These are phyloP conservation scores for Vigna unguiculata DNA, from an alignment of 306 rosid genomes.

Conservation along the genomic window DNA sequence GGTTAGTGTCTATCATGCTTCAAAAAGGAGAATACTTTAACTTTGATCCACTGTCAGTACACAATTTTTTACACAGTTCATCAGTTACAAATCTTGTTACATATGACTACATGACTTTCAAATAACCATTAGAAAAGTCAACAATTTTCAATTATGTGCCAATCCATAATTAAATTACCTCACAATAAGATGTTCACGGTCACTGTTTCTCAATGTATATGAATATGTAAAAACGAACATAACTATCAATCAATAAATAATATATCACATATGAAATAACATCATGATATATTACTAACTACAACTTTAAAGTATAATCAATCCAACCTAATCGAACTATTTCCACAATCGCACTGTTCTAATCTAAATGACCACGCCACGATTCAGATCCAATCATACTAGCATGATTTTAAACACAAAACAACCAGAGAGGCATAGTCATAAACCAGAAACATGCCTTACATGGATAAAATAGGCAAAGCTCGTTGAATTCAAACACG, in stretches of 20 bases:
- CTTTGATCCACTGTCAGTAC: background rate
- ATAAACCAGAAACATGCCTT: slow-evolving; percentile 9
- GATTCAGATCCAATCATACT: slow-evolving; percentile 34
- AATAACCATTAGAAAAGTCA: background rate
- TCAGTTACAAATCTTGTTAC: background rate
- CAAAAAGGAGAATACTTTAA: background rate
- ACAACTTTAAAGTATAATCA: background rate
- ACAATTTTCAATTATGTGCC: background rate
- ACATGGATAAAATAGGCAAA: background rate
- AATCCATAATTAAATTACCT: background rate
- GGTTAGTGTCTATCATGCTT: background rate
- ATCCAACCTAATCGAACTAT: background rate
- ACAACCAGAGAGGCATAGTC: background rate
- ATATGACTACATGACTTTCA: background rate
- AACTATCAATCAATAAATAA: background rate
- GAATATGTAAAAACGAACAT: background rate
- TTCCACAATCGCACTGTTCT: background rate
- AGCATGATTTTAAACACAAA: background rate
- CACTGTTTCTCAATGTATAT: background rate
- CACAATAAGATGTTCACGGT: background rate
- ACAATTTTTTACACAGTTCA: background rate
- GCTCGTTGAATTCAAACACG: background rate
- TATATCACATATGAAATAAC: background rate
- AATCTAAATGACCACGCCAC: slow-evolving; percentile 18
- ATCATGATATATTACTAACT: background rate